Evolutionary conservation across 2,329 filamentous ascomycete species (phyloP).

Genomic region (Coniochaeta sp.): DNA sequence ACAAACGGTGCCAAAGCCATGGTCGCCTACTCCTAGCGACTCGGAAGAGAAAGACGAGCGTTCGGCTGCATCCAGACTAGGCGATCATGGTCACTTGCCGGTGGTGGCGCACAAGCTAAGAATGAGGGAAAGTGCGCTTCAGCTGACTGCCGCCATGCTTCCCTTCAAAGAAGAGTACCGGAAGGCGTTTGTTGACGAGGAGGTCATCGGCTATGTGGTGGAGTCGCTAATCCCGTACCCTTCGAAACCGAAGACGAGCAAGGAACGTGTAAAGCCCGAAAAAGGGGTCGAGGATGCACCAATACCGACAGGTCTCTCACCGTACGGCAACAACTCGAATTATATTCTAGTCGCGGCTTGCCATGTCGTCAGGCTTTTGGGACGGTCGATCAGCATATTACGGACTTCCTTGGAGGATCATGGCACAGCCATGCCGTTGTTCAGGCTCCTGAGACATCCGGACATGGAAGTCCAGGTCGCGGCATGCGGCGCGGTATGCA

Average conservation of each 20-base stretch:
- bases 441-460: constrained; percentile 65
- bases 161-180: constrained; percentile 78
- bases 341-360: constrained; percentile 80
- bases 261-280: constrained; percentile 30
- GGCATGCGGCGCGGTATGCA: constrained; percentile 76
- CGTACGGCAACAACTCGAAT: constrained; percentile 65
- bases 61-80: constrained; percentile 38
- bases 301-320: constrained; percentile 4
- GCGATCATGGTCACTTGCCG: constrained; percentile 53
- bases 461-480: constrained; percentile 78
- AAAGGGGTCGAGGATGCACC: constrained; percentile 20
- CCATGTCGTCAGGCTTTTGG: constrained; percentile 71
- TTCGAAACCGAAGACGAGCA: constrained; percentile 37
- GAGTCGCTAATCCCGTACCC: constrained; percentile 63
- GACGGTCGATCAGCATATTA: constrained; percentile 76
- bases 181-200: constrained; percentile 74
- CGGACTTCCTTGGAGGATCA: constrained; percentile 84
- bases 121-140: constrained; percentile 68
- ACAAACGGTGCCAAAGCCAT: constrained; percentile 22
- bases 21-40: constrained; percentile 22
- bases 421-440: constrained; percentile 70
- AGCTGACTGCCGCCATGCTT: constrained; percentile 74
- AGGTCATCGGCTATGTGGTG: constrained; percentile 74
- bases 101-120: constrained; percentile 62
- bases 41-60: not conserved